These are phyloP conservation scores for Scortechinia acanthostroma DNA, from an alignment of 2,329 filamentous ascomycete species.

Conservation along the genomic window DNA sequence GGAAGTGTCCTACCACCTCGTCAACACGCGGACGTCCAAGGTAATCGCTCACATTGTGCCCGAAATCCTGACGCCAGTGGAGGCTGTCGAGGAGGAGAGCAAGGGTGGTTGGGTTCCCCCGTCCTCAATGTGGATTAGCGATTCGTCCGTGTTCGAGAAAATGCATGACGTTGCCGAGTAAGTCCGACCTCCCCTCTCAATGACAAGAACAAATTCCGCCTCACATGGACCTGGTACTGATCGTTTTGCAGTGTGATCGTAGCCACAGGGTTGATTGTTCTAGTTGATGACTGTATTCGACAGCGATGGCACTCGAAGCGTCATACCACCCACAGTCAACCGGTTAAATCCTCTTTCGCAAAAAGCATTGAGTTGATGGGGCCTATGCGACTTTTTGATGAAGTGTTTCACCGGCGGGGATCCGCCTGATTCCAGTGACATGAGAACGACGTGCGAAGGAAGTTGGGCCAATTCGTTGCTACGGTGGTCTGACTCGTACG, in stretches of 20 bases:
- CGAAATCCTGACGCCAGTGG: not conserved
- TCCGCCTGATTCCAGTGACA: not conserved
- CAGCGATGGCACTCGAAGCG: not conserved
- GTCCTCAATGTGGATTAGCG: not conserved
- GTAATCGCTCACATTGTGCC: not conserved
- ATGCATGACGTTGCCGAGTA: conserved; percentile 1
- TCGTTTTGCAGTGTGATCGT: conserved; percentile 1
- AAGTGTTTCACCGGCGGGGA: conserved; percentile 1
- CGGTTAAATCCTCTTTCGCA: not conserved
- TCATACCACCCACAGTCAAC: not conserved
- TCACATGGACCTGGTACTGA: no score
- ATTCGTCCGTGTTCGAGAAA: not conserved
- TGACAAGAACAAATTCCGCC: no score
- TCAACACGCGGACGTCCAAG: not conserved
- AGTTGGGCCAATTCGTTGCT: no score
- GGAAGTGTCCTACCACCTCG: not conserved
- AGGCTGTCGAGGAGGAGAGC: not conserved
- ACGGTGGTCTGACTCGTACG: no score
- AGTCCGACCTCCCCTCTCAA: not conserved
- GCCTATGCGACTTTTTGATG: not conserved
- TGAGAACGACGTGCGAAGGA: no score
- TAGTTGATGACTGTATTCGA: conserved; percentile 1
- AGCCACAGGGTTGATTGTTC: not conserved
- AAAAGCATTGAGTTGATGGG: not conserved
- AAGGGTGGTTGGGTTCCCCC: conserved; percentile 1